These are phyloP conservation scores for Acer campestre DNA, from an alignment of 345 rosid species.

Conservation along the genomic window DNA sequence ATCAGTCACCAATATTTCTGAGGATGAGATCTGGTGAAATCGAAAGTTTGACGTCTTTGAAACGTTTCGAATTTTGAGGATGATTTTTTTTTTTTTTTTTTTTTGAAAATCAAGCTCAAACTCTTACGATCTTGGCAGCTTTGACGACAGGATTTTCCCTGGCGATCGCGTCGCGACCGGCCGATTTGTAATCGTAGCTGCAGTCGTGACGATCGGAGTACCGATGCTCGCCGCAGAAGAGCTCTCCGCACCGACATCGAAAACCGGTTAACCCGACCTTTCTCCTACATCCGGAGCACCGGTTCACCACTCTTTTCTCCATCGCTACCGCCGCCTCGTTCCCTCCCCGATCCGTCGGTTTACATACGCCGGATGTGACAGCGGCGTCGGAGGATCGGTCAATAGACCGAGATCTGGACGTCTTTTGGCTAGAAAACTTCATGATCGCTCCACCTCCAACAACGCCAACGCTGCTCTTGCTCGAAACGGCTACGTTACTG, in stretches of 20 bases:
- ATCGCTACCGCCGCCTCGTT: conserved; percentile 21
- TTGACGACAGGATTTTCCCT: conserved; percentile 93
- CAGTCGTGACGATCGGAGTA: conserved; percentile 97
- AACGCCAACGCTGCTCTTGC: neutral
- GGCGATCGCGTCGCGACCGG: conserved; percentile 91
- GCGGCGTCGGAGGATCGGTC: conserved; percentile 21
- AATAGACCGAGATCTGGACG: conserved; percentile 53
- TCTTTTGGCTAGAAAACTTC: conserved; percentile 47
- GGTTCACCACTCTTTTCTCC: conserved; percentile 67
- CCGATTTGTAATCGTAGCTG: conserved; percentile 87
- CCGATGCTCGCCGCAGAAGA: conserved; percentile 91
- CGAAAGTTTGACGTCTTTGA: conserved; percentile 10
- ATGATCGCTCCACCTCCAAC: conserved; percentile 36
- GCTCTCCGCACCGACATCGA: conserved; percentile 93
- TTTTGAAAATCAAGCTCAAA: conserved; percentile 45
- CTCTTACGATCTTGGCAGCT: conserved; percentile 94
- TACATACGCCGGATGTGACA: conserved; percentile 19
- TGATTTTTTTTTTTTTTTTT: neutral
- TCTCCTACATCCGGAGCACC: conserved; percentile 85
- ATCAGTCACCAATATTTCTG: conserved; percentile 13
- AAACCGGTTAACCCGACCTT: conserved; percentile 97
- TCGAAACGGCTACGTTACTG: conserved; percentile 14
- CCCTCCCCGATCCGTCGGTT: conserved; percentile 27
- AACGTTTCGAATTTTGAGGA: neutral
- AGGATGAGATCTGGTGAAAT: conserved; percentile 19